A percentile compares a stretch with the other conserved stretches of the same genome.
These are phyloP conservation scores for Pseudognaphalium luteoalbum DNA, from an alignment of 129 eudicot genomes.

Conservation along the genomic window DNA sequence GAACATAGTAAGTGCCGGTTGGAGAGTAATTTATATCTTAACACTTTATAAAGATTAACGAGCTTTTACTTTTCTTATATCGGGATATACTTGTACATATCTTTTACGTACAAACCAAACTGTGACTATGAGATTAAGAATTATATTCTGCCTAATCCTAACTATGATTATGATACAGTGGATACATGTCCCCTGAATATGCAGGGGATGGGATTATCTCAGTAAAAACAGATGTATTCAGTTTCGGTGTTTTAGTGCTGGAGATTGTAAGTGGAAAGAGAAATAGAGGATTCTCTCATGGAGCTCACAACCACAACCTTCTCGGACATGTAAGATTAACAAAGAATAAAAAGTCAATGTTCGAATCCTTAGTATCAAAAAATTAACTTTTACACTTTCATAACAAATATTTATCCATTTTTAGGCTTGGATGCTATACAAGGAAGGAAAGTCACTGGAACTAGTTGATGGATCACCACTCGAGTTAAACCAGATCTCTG, in stretches of 20 bases:
- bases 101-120: too few relatives aligned
- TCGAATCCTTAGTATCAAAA: too few relatives aligned
- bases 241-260: too few relatives aligned
- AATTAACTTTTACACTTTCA: too few relatives aligned
- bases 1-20: conserved; percentile 37
- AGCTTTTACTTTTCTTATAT: neutral
- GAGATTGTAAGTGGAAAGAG: too few relatives aligned
- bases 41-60: neutral
- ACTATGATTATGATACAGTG: neutral
- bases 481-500: neutral
- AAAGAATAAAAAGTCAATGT: too few relatives aligned
- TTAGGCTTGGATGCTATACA: conserved; percentile 41
- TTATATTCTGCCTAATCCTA: neutral
- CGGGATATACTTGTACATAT: too few relatives aligned
- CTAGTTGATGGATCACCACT: conserved; percentile 16
- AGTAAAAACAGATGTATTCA: too few relatives aligned
- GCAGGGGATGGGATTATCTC: too few relatives aligned
- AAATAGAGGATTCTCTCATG: conserved; percentile 35
- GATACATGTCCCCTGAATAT: too few relatives aligned
- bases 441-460: conserved; percentile 29
- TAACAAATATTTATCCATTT: neutral
- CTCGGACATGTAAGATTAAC: conserved; percentile 39
- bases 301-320: conserved; percentile 27
- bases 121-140: neutral
- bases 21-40: neutral